Base-by-base conservation (phyloP, 352 stramenopile genomes). In the Globisporangium heterothallicum region DNA sequence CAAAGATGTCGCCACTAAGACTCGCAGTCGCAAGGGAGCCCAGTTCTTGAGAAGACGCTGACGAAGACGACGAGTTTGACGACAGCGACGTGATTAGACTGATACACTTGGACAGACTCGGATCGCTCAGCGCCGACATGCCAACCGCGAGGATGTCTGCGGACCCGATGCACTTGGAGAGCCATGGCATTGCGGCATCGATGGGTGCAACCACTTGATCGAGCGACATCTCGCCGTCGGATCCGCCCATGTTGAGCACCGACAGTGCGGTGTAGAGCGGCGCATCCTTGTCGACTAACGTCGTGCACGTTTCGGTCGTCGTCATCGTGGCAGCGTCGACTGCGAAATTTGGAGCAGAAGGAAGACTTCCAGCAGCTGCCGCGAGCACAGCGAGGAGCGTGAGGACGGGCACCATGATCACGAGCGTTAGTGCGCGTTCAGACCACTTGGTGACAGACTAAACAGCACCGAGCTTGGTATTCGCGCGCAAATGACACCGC, bases 101-200 rank as follows among this genome's bases (percentile, higher is more conserved):
- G 14, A 74, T 9, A 40, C 68, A 77, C 35, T 63, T 58, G 47
- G 51, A 55, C n/a, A 63, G 44, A 12, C 27, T 42, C 12, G 53
- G 38, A 24, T 72, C 58, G 8, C 61, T 49, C 9, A 74, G 41
- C 27, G 70, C 34, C 4, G 49, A 30, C 22, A 72, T 24, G 2
- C 58, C 64, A 4, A 72, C 38, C 13, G 54, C 46, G 13, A 77
- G 41, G 13, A 74, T 40, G n/a, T 72, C 58, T 6, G 55, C 56
- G 1, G 64, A 74, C 13, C 41, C 64, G 14, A 74, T 35, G 24
- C 68, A 77, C 40, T 58, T 61, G 27, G 68, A 74, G 7, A 77
- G 55, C 61, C 64, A 70, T n/a, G 68, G 68, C 18, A 64, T 29
- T 21, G 64, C 54, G 26, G 55, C 53, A 40, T 77, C 64, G 12